Percentiles rank a stretch among this genome's conserved stretches.
Conservation (phyloP, 495 filamentous ascomycete species). For the Cenococcum geophilum region DNA sequence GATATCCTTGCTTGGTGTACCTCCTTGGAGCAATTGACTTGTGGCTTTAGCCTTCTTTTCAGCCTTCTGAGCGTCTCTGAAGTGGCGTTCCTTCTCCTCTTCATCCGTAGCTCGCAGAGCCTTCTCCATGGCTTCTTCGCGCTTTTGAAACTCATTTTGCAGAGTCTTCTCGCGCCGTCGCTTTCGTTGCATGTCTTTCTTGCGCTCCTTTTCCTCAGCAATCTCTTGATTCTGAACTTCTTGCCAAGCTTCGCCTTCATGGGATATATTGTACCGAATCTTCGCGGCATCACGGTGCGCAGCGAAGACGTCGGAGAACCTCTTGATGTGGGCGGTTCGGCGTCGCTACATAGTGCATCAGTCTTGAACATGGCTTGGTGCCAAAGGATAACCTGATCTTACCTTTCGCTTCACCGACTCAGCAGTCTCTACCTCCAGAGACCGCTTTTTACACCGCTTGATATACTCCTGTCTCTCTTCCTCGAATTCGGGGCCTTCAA, state of each 20-base stretch:
- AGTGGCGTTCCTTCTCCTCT: constrained; percentile 65
- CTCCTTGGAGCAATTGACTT: constrained; percentile 72
- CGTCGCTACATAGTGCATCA: constrained; percentile 45
- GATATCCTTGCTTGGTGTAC: constrained; percentile 73
- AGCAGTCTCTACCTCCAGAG: constrained; percentile 19
- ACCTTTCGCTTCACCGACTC: constrained; percentile 34
- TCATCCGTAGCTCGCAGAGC: constrained; percentile 71
- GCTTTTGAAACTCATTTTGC: constrained; percentile 76
- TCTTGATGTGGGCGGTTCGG: constrained; percentile 46
- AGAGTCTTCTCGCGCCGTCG: constrained; percentile 94
- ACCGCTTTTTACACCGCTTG: constrained; percentile 53
- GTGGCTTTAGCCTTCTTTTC: constrained; percentile 86
- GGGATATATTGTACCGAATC: constrained; percentile 48
- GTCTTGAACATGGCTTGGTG: background rate
- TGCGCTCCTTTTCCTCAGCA: constrained; percentile 93
- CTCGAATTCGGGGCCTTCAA: constrained; percentile 60
- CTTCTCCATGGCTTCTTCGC: constrained; percentile 69
- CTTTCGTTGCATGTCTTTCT: constrained; percentile 99
- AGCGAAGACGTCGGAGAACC: constrained; percentile 49
- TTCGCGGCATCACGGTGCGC: constrained; percentile 49
- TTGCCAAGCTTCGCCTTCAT: constrained; percentile 65
- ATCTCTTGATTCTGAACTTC: constrained; percentile 86
- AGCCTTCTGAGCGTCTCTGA: constrained; percentile 74
- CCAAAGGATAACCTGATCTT: background rate
- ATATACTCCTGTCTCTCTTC: constrained; percentile 50